A percentile compares a stretch with the other conserved stretches of the same genome.
These are phyloP conservation scores for Chalciporus pseudorubinellus DNA, from an alignment of 768 basidiomycete genomes.

Conservation along the genomic window DNA sequence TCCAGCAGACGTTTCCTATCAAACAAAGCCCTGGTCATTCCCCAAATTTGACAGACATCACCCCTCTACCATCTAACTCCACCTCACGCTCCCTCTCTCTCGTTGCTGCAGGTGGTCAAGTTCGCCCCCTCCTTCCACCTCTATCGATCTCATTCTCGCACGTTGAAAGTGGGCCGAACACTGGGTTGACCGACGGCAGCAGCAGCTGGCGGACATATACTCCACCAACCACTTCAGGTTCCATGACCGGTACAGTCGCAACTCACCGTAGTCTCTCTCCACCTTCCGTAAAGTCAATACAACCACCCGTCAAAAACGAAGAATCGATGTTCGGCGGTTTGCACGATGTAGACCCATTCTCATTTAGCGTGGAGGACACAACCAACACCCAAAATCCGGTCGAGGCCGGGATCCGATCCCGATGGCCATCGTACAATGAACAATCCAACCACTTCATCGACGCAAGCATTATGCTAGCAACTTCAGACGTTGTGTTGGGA, in stretches of 20 bases:
- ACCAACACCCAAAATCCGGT: slow-evolving; percentile 14
- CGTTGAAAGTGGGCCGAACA: slow-evolving; percentile 53
- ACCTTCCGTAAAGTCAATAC: slow-evolving; percentile 12
- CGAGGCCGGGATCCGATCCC: slow-evolving; percentile 9
- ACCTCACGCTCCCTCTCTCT: slow-evolving; percentile 27
- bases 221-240: slow-evolving; percentile 56
- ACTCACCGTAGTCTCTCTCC: slow-evolving; percentile 39
- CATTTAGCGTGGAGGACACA: slow-evolving; percentile 36
- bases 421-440: slow-evolving; percentile 31
- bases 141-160: slow-evolving; percentile 38
- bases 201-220: slow-evolving; percentile 63
- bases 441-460: slow-evolving; percentile 26
- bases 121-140: slow-evolving; percentile 49
- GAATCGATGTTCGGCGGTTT: slow-evolving; percentile 42
- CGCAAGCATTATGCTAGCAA: slow-evolving; percentile 31
- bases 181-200: slow-evolving; percentile 46
- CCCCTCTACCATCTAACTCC: slow-evolving; percentile 17
- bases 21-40: slow-evolving; percentile 31
- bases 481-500: slow-evolving; percentile 31
- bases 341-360: slow-evolving; percentile 51
- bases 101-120: slow-evolving; percentile 35
- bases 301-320: slow-evolving; percentile 33
- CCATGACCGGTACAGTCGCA: slow-evolving; percentile 45
- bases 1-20: slow-evolving; percentile 15
- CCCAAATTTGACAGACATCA: slow-evolving; percentile 21